These are phyloP conservation scores for Glonium stellatum DNA, from an alignment of 495 filamentous ascomycete genomes.

Conservation along the genomic window DNA sequence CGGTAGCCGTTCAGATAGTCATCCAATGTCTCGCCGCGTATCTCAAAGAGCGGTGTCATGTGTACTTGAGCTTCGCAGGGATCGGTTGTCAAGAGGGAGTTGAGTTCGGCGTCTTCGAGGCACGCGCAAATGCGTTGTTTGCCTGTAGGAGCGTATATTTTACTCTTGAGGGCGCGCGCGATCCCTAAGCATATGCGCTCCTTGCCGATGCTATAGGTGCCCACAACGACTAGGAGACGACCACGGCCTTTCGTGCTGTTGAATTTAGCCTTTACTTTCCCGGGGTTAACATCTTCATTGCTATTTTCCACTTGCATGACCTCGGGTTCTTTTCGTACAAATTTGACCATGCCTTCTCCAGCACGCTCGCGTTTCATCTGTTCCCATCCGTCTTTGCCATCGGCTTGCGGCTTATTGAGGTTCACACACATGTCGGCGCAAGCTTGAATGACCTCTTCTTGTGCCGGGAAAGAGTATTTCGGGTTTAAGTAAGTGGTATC, in stretches of 20 bases:
- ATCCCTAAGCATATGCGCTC: constrained; percentile 92
- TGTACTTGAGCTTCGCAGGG: constrained; percentile 87
- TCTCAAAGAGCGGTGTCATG: constrained; percentile 92
- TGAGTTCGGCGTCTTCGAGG: constrained; percentile 78
- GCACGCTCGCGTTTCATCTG: constrained; percentile 44
- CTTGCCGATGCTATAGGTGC: constrained; percentile 97
- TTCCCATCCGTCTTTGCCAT: constrained; percentile 48
- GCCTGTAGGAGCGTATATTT: constrained; percentile 77
- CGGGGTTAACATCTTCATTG: constrained; percentile 30
- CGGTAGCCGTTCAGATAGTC: constrained; percentile 77
- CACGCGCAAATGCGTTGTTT: constrained; percentile 80
- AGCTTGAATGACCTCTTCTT: constrained; percentile 76
- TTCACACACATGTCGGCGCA: constrained; percentile 83
- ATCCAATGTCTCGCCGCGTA: constrained; percentile 75
- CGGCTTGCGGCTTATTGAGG: constrained; percentile 50
- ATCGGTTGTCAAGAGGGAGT: constrained; percentile 65
- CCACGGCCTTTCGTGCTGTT: constrained; percentile 39
- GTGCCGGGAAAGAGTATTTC: constrained; percentile 88
- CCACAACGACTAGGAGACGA: constrained; percentile 82
- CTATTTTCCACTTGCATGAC: constrained; percentile 28
- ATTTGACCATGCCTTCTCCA: constrained; percentile 56
- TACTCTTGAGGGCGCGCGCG: constrained; percentile 74
- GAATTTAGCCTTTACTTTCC: constrained; percentile 26
- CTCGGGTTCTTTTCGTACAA: constrained; percentile 43
- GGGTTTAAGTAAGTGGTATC: constrained; percentile 97